phyloP scores from a whole-genome alignment of 805 yeast species.

The Candida suzukii region DNA sequence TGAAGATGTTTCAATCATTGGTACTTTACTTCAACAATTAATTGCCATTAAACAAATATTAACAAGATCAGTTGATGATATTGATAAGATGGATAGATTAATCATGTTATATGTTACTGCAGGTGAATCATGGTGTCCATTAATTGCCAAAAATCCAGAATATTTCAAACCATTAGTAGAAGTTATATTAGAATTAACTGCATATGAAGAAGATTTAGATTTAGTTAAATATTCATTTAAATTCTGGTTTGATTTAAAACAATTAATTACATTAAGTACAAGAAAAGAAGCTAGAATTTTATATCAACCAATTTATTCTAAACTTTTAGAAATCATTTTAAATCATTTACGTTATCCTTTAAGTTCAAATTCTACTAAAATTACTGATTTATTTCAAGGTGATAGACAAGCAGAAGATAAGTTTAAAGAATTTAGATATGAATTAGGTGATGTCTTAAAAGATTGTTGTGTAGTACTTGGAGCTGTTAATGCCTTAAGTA shows the following conservation, averaged over 20 bases:
- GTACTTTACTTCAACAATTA: constrained; percentile 63
- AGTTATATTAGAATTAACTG: constrained; percentile 62
- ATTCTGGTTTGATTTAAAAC: constrained; percentile 84
- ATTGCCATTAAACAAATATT: constrained; percentile 51
- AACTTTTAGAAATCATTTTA: constrained; percentile 55
- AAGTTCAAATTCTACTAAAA: constrained; percentile 25
- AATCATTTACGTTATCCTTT: constrained; percentile 71
- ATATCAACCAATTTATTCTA: constrained; percentile 48
- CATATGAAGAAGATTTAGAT: constrained; percentile 77
- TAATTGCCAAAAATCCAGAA: constrained; percentile 65
- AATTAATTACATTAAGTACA: constrained; percentile 54
- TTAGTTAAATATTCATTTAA: constrained; percentile 85
- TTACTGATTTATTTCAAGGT: constrained; percentile 47
- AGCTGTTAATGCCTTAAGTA: constrained; percentile 54
- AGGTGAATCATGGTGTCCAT: constrained; percentile 92
- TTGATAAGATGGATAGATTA: constrained; percentile 60
- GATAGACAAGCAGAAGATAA: constrained; percentile 85
- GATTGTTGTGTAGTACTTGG: constrained; percentile 93
- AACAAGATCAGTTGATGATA: constrained; percentile 44
- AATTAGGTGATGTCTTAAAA: constrained; percentile 95
- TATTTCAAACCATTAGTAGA: constrained; percentile 69
- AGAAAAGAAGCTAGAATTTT: constrained; percentile 44
- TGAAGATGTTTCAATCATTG: constrained; percentile 52
- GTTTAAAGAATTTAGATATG: constrained; percentile 89
- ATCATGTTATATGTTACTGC: constrained; percentile 83